These are phyloP conservation scores for Euphorbia pulcherrima DNA, from an alignment of 345 rosid genomes.

Conservation along the genomic window DNA sequence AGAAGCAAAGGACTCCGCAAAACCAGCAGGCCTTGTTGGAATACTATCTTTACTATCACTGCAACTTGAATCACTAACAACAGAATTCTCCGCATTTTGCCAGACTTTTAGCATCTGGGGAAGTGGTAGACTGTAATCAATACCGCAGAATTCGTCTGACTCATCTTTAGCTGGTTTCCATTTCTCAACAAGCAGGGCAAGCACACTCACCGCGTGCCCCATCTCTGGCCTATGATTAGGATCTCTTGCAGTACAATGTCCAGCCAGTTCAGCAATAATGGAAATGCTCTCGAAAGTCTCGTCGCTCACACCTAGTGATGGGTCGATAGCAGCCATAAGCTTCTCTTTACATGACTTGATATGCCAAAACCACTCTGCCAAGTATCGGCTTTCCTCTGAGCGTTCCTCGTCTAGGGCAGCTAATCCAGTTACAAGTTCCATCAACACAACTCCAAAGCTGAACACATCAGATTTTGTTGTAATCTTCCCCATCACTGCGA, in stretches of 20 bases:
- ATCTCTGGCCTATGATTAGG: conserved; percentile 71
- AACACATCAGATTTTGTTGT: conserved; percentile 76
- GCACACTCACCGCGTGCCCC: conserved; percentile 65
- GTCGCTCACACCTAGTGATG: conserved; percentile 44
- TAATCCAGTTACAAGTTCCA: conserved; percentile 68
- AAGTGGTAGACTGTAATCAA: conserved; percentile 72
- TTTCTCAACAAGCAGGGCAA: conserved; percentile 63
- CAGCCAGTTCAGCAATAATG: conserved; percentile 57
- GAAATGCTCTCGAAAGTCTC: conserved; percentile 55
- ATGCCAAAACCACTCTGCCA: conserved; percentile 70
- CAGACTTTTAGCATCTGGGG: conserved; percentile 76
- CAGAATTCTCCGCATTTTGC: conserved; percentile 69
- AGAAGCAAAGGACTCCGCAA: conserved; percentile 76
- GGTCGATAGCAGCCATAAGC: conserved; percentile 56
- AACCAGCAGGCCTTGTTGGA: conserved; percentile 65
- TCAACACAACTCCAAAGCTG: conserved; percentile 70
- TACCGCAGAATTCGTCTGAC: conserved; percentile 57
- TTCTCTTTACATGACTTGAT: conserved; percentile 54
- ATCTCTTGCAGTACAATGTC: conserved; percentile 76
- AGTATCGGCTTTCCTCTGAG: conserved; percentile 68
- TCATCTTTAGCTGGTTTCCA: conserved; percentile 65
- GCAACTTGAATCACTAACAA: conserved; percentile 46
- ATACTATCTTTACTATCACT: conserved; percentile 69
- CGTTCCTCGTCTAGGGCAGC: conserved; percentile 68
- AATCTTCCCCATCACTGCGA: conserved; percentile 66